Conservation (phyloP, 129 eudicot genomes). For the Centella asiatica region DNA sequence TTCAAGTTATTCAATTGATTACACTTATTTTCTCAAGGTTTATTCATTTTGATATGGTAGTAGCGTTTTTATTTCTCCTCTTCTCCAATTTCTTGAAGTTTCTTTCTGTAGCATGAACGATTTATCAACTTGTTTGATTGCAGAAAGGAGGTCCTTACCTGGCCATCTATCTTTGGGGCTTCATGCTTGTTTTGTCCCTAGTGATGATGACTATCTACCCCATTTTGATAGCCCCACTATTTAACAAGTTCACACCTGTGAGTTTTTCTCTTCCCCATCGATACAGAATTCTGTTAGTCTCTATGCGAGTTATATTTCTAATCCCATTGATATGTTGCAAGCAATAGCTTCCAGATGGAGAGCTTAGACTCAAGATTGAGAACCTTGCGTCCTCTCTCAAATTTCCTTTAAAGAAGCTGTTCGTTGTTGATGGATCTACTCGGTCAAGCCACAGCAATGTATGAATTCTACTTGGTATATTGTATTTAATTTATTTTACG, state of each 20-base stretch:
- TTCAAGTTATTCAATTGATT: not conserved
- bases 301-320: not conserved
- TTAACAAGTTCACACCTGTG: conserved; percentile 97
- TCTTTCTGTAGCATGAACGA: not conserved
- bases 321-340: conserved; percentile 5
- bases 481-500: not conserved
- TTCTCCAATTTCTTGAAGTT: not conserved
- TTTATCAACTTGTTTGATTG: conserved; percentile 18
- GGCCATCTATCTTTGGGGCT: conserved; percentile 97
- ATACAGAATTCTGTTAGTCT: not conserved
- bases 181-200: conserved; percentile 81
- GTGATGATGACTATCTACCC: conserved; percentile 97
- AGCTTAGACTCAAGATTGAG: conserved; percentile 82
- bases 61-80: not conserved
- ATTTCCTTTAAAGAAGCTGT: conserved; percentile 87
- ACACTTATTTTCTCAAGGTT: not conserved
- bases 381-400: conserved; percentile 79
- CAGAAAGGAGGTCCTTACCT: conserved; percentile 99
- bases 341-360: conserved; percentile 81
- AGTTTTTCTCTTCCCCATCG: conserved; percentile 11
- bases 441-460: conserved; percentile 99
- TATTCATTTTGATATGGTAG: not conserved
- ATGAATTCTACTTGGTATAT: conserved; percentile 25
- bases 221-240: conserved; percentile 81
- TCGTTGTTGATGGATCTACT: conserved; percentile 97